A percentile compares a stretch with the other conserved stretches of the same genome.
Evolutionary conservation across 495 filamentous ascomycete species (phyloP).

Genomic region (Entonaema liquescens): DNA sequence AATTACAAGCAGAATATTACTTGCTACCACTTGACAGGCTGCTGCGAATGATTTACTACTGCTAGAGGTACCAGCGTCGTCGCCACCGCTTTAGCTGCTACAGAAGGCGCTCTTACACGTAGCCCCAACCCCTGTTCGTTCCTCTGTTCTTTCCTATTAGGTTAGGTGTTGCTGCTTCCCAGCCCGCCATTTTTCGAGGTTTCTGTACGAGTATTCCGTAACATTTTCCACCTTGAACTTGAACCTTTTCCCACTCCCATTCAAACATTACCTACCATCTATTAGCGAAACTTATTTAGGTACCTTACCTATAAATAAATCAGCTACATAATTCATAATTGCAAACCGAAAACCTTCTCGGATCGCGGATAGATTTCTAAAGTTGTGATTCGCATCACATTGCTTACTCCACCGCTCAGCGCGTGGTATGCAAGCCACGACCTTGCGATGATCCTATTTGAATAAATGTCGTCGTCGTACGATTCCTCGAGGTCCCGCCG

Average conservation of each 20-base stretch:
- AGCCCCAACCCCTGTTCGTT: constrained; percentile 15
- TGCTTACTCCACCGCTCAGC: constrained; percentile 37
- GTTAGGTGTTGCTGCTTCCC: constrained; percentile 22
- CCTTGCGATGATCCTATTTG: constrained; percentile 44
- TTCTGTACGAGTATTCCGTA: not conserved
- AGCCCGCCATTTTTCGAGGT: constrained; percentile 30
- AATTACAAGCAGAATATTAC: not conserved
- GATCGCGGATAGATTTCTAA: constrained; percentile 24
- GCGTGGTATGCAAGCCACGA: constrained; percentile 36
- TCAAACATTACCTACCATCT: not conserved
- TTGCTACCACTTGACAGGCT: not conserved
- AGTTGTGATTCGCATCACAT: constrained; percentile 30
- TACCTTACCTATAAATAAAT: not conserved
- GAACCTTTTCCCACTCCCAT: constrained; percentile 2
- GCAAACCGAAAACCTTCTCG: not conserved
- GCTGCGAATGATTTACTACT: not conserved
- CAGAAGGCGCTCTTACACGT: constrained; percentile 33
- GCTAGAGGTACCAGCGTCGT: not conserved
- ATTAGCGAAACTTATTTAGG: not conserved
- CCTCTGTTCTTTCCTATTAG: constrained; percentile 8
- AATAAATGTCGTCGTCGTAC: constrained; percentile 79
- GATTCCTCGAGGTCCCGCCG: constrained; percentile 72
- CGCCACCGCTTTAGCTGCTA: not conserved
- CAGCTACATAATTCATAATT: constrained; percentile 12
- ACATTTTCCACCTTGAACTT: not conserved